Evolutionary conservation across 1,284 basidiomycete genomes (phyloP).

Genomic region (Malassezia sympodialis): DNA sequence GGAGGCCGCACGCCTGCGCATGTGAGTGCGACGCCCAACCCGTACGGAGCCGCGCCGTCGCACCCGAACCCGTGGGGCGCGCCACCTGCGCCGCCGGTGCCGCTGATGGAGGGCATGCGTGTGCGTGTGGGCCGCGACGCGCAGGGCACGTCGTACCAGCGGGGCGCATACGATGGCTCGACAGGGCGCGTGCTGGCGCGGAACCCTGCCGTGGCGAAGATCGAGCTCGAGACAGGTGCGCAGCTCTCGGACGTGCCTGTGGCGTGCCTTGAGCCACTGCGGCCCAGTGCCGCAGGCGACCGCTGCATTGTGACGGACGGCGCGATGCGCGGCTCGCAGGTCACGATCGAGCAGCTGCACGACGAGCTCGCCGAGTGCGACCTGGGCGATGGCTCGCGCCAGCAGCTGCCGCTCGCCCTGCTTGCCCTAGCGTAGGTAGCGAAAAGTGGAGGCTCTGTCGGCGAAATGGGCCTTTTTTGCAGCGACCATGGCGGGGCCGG

Average conservation of each 20-base stretch:
- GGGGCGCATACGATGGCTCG: slow-evolving; percentile 16
- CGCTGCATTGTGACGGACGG: slow-evolving; percentile 13
- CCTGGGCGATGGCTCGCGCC: slow-evolving; percentile 8
- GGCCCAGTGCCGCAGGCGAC: slow-evolving; percentile 10
- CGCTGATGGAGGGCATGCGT: slow-evolving; percentile 12
- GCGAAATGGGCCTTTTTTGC: background rate
- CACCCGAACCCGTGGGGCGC: slow-evolving; percentile 9
- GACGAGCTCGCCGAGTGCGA: background rate
- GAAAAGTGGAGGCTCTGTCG: background rate
- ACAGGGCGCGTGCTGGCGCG: background rate
- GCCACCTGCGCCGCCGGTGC: background rate
- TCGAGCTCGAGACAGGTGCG: slow-evolving; percentile 9
- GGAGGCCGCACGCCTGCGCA: background rate
- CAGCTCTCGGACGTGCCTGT: slow-evolving; percentile 16
- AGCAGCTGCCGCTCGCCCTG: background rate
- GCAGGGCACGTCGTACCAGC: slow-evolving; percentile 12
- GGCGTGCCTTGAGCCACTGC: slow-evolving; percentile 10
- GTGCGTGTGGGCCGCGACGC: slow-evolving; percentile 13
- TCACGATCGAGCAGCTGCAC: background rate
- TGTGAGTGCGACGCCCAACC: slow-evolving; percentile 8
- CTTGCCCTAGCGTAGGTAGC: slow-evolving; percentile 9
- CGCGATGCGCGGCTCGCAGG: slow-evolving; percentile 12
- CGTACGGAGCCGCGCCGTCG: slow-evolving; percentile 3
- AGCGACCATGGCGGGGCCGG: slow-evolving; percentile 7
- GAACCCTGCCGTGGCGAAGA: slow-evolving; percentile 9